Percentiles rank a stretch among this genome's conserved stretches.
phyloP scores from a whole-genome alignment of 495 filamentous ascomycete genomes.

The Annulohypoxylon bovei region DNA sequence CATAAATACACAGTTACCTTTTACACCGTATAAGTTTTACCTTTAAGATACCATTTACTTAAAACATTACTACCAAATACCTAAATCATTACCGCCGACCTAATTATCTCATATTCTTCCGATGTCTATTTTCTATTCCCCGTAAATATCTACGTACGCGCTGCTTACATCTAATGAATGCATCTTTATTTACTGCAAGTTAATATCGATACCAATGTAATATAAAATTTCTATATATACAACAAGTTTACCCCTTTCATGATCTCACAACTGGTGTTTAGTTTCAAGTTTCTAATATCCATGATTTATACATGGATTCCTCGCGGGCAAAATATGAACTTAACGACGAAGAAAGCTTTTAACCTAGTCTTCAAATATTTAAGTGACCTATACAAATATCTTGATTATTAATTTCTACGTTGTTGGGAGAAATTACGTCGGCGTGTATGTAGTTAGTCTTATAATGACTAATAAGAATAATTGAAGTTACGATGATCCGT shows the following conservation, averaged over 20 bases:
- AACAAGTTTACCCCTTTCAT: neutral
- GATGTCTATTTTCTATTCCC: no score
- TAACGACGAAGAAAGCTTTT: no score
- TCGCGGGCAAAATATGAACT: neutral
- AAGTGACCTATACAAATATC: no score
- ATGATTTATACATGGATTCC: neutral
- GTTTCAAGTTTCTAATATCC: neutral
- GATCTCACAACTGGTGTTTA: neutral
- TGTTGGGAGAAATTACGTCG: neutral
- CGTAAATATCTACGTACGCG: no score
- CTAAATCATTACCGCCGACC: no score
- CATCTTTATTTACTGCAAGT: neutral
- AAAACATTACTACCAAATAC: no score
- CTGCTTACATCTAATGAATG: neutral
- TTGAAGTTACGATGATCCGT: neutral
- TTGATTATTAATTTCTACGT: neutral
- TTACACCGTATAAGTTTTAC: no score
- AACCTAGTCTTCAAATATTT: no score
- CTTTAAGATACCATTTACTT: no score
- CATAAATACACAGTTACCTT: no score
- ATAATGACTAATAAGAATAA: neutral
- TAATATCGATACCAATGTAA: neutral
- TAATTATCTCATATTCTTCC: no score
- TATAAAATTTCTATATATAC: no score
- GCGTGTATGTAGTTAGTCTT: neutral